Conservation (phyloP, 2,329 filamentous ascomycete species). For the Fusarium sp. region DNA sequence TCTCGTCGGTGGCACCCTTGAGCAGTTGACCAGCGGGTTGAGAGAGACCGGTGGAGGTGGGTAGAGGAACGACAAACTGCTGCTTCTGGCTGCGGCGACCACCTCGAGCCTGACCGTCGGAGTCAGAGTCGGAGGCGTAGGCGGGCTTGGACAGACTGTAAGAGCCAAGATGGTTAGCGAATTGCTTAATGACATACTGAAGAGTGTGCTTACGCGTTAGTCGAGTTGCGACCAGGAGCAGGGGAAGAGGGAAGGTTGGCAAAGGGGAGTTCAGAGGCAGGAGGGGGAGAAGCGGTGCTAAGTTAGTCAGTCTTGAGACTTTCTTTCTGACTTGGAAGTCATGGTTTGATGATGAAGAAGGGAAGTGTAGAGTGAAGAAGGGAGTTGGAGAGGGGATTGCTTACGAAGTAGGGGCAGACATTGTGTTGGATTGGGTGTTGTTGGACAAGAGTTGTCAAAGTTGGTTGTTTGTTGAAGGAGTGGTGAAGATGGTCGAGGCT, state of each 20-base stretch:
- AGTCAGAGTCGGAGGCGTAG: conserved; percentile 48
- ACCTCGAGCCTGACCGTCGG: conserved; percentile 47
- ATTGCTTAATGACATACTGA: neutral
- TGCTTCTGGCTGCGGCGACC: conserved; percentile 44
- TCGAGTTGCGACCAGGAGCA: conserved; percentile 32
- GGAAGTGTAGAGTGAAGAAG: neutral
- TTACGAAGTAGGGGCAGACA: conserved; percentile 47
- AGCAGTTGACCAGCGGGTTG: conserved; percentile 59
- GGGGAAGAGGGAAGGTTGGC: conserved; percentile 38
- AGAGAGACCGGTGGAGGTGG: conserved; percentile 51
- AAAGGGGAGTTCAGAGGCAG: conserved; percentile 36
- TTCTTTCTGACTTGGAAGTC: conserved; percentile 17
- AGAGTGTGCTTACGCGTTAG: conserved; percentile 36
- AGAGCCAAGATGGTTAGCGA: conserved; percentile 21
- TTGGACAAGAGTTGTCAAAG: conserved; percentile 34
- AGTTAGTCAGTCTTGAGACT: conserved; percentile 36
- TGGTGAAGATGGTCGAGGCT: conserved; percentile 30
- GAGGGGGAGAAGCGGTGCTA: conserved; percentile 39
- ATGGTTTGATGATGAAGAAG: neutral
- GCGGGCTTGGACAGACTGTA: conserved; percentile 45
- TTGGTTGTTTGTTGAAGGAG: conserved; percentile 12
- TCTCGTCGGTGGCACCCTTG: conserved; percentile 66
- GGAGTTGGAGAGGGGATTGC: conserved; percentile 6
- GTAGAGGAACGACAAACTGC: conserved; percentile 46
- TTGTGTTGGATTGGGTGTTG: conserved; percentile 33